These are phyloP conservation scores for apple (Malus domestica) DNA, from an alignment of 306 rosid genomes.

Conservation along the genomic window ASM211411v1 NC_041797.1:3016001-3016500, in stretches of 20 bases:
- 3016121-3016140: too few species aligned
- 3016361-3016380: slow-evolving; percentile 58
- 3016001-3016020: rapidly evolving
- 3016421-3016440: slow-evolving; percentile 62
- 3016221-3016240: rapidly evolving
- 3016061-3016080: too few species aligned
- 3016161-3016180: too few species aligned
- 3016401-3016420: slow-evolving; percentile 80
- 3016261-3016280: too few species aligned
- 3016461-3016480: slow-evolving; percentile 84
- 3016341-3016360: background rate
- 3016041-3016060: too few species aligned
- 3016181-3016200: rapidly evolving
- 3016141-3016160: too few species aligned
- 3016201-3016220: rapidly evolving
- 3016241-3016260: too few species aligned
- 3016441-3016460: slow-evolving; percentile 73
- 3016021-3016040: too few species aligned
- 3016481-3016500: slow-evolving; percentile 88
- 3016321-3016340: background rate
- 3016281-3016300: too few species aligned
- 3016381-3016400: slow-evolving; percentile 69
- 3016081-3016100: too few species aligned
- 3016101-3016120: too few species aligned
- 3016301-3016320: too few species aligned